These are phyloP conservation scores for Whalleya microplaca DNA, from an alignment of 2,329 filamentous ascomycete genomes.

Conservation along the genomic window DNA sequence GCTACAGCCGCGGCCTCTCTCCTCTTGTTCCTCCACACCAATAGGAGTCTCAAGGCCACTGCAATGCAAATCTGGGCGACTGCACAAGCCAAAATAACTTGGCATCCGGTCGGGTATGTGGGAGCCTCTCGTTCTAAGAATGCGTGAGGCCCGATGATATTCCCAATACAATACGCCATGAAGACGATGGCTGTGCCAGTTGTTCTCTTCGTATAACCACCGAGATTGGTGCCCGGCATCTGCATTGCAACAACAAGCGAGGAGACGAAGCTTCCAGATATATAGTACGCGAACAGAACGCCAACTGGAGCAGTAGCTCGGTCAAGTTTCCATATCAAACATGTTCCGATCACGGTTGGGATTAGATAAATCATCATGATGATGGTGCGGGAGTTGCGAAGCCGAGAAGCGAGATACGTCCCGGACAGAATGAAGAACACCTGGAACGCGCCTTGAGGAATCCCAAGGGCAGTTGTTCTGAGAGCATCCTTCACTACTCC, in stretches of 20 bases:
- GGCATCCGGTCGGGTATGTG: slow-evolving; percentile 55
- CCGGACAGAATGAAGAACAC: slow-evolving; percentile 57
- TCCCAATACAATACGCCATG: slow-evolving; percentile 49
- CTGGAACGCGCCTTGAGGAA: slow-evolving; percentile 58
- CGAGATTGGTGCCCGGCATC: slow-evolving; percentile 52
- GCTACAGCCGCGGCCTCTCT: slow-evolving; percentile 36
- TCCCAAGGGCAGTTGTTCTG: slow-evolving; percentile 54
- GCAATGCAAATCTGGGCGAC: slow-evolving; percentile 45
- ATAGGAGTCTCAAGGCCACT: slow-evolving; percentile 39
- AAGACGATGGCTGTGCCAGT: slow-evolving; percentile 51
- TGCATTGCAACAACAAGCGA: slow-evolving; percentile 58
- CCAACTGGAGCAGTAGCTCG: slow-evolving; percentile 46
- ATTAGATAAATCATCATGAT: slow-evolving; percentile 56
- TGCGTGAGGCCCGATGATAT: slow-evolving; percentile 51
- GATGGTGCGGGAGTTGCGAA: slow-evolving; percentile 53
- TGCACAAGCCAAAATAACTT: slow-evolving; percentile 51
- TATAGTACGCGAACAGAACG: slow-evolving; percentile 56
- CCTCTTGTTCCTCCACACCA: slow-evolving; percentile 44
- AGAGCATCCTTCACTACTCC: slow-evolving; percentile 48
- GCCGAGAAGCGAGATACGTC: slow-evolving; percentile 53
- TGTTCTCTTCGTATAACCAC: slow-evolving; percentile 52
- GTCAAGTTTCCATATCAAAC: slow-evolving; percentile 54
- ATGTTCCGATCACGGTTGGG: slow-evolving; percentile 54
- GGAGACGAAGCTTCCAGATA: slow-evolving; percentile 51
- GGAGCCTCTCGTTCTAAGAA: slow-evolving; percentile 50